Percentiles rank a stretch among this genome's conserved stretches.
Evolutionary conservation across 2,329 filamentous ascomycete genomes (phyloP).

Genomic region (Hypoxylon sp.): DNA sequence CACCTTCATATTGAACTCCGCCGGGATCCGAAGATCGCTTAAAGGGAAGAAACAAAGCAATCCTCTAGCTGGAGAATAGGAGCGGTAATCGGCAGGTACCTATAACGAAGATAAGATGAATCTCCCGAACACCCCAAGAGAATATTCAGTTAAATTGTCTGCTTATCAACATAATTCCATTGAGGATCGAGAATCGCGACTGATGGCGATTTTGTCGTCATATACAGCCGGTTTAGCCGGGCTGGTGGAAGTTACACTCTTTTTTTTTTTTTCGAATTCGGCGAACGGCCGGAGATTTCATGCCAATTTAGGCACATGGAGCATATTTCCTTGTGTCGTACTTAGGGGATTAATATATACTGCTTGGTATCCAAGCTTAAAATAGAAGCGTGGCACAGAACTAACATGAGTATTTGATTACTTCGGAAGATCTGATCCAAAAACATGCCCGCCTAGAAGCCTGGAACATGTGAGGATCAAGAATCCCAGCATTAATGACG

Average conservation of each 20-base stretch:
- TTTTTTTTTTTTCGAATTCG: slow-evolving; percentile 8
- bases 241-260: slow-evolving; percentile 11
- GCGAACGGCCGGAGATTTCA: slow-evolving; percentile 12
- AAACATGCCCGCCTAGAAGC: slow-evolving; percentile 21
- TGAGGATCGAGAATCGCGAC: not conserved
- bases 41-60: not conserved
- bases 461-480: slow-evolving; percentile 15
- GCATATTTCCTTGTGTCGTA: slow-evolving; percentile 17
- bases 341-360: slow-evolving; percentile 26
- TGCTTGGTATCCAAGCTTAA: slow-evolving; percentile 22
- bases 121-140: not conserved
- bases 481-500: slow-evolving; percentile 5
- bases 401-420: slow-evolving; percentile 10
- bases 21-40: not conserved
- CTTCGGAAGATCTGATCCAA: slow-evolving; percentile 22
- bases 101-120: not conserved
- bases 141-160: slow-evolving; percentile 9
- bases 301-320: slow-evolving; percentile 22
- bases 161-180: slow-evolving; percentile 2
- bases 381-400: slow-evolving; percentile 33
- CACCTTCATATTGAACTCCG: slow-evolving; percentile 27
- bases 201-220: slow-evolving; percentile 8
- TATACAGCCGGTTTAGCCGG: slow-evolving; percentile 44
- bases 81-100: slow-evolving; percentile 1
- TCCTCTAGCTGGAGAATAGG: not conserved